Evolutionary conservation across 2,329 filamentous ascomycete genomes (phyloP), one percentile per base, ranked within the genome.

Genomic region (Seiridium unicorne): DNA sequence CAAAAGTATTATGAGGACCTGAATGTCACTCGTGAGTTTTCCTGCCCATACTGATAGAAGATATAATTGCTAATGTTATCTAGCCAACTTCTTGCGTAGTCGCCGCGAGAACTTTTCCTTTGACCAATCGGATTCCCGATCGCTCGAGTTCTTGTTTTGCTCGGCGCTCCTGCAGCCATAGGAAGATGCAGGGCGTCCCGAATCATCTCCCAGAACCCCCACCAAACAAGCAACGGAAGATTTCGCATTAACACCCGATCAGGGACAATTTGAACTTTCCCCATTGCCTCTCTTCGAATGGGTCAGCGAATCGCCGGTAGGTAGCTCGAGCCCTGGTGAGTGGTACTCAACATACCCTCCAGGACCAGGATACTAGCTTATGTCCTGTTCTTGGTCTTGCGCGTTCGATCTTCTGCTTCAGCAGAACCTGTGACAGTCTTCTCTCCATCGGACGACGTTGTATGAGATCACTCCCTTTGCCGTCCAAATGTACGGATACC

Each of bases 11-110:
- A 88, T 66, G 75, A 84, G 55, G 75, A 76, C 36, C 73, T 89
- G 40, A 79, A 83, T 60, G 73, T 89, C 1, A 84, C 82, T 59
- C 84, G 86, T 88, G 74, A 76, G 84, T 77, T 10, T 42, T n/a
- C 11, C 5, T 51, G 26, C 38, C n/a, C 32, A n/a, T 34, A 13
- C 11, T 18, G 9, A 10, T 38, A 9, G 11, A 40, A 48, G 26
- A 49, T 8, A 18, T 36, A 55, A 42, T 58, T 58, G 34, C 65
- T 69, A 54, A 68, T 13, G 26, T 3, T 26, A 10, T 13, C 2
- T 56, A 79, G 77, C 75, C 57, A 66, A 69, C 55, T 75, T 78
- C 42, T 70, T 80, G n/a, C 70, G 72, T 44, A 68, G 76, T 44
- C 81, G 83, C 42, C 81, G 83, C 60, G 79, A 82, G 53, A 76